Evolutionary conservation across 768 basidiomycete genomes (phyloP).

Genomic region (Leccinum broughii): DNA sequence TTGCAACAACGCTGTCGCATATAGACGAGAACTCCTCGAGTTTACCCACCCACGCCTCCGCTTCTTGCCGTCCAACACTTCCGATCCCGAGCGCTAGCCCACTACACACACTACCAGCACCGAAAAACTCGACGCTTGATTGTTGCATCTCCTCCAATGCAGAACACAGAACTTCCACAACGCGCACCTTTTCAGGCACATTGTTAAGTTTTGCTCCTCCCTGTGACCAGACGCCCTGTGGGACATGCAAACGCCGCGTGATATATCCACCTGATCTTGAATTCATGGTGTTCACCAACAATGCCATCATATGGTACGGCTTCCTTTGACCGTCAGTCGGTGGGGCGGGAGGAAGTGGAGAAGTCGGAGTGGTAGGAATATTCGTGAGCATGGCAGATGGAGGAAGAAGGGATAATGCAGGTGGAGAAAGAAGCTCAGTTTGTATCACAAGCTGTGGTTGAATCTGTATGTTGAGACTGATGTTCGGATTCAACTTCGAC

Average conservation of each 20-base stretch:
- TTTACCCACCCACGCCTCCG: conserved; percentile 72
- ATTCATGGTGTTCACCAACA: conserved; percentile 76
- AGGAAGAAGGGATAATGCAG: conserved; percentile 41
- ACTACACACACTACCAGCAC: conserved; percentile 75
- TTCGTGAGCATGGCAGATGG: conserved; percentile 50
- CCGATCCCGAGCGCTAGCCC: conserved; percentile 75
- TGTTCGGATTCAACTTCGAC: conserved; percentile 54
- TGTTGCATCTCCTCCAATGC: conserved; percentile 78
- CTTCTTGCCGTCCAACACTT: conserved; percentile 74
- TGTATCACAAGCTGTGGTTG: conserved; percentile 52
- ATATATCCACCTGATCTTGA: conserved; percentile 84
- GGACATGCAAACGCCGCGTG: conserved; percentile 83
- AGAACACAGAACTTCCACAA: conserved; percentile 74
- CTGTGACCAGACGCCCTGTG: conserved; percentile 89
- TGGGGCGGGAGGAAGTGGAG: conserved; percentile 72
- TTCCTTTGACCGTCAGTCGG: conserved; percentile 75
- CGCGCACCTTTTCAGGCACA: conserved; percentile 81
- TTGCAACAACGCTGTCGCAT: conserved; percentile 77
- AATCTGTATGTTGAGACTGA: conserved; percentile 43
- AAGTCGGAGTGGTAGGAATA: conserved; percentile 72
- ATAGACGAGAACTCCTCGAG: conserved; percentile 79
- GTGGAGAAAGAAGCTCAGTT: conserved; percentile 49
- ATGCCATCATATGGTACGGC: conserved; percentile 89
- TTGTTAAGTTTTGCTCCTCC: conserved; percentile 84
- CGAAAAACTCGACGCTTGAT: conserved; percentile 72